These are phyloP conservation scores for Corinectria fuckeliana DNA, from an alignment of 2,329 filamentous ascomycete species.

Conservation along the genomic window DNA sequence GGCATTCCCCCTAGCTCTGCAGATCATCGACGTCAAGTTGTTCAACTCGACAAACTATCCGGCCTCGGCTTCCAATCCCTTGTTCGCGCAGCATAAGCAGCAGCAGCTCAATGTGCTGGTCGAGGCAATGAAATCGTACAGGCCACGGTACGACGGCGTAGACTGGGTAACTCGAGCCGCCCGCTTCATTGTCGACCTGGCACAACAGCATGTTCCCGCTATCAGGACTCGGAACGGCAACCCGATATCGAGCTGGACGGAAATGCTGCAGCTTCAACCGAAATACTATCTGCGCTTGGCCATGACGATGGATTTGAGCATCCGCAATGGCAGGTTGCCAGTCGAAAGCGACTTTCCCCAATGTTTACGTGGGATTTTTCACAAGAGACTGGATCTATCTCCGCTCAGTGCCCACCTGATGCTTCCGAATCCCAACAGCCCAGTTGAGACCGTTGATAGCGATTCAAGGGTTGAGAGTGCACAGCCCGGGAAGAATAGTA, in stretches of 20 bases:
- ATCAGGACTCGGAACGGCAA: neutral
- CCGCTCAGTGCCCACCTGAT: too few species aligned
- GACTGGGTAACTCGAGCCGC: slow-evolving; percentile 35
- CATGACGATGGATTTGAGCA: slow-evolving; percentile 36
- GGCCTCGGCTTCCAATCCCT: neutral
- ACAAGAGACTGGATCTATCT: neutral
- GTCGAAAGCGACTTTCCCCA: slow-evolving; percentile 34
- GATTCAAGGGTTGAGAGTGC: neutral
- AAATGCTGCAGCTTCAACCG: slow-evolving; percentile 27
- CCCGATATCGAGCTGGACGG: slow-evolving; percentile 19
- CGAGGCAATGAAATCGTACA: slow-evolving; percentile 35
- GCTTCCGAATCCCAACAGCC: neutral
- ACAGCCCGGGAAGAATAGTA: neutral
- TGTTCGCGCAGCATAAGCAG: slow-evolving; percentile 26
- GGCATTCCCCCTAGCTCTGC: slow-evolving; percentile 27
- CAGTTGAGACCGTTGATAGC: neutral
- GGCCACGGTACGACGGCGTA: slow-evolving; percentile 31
- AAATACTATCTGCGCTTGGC: slow-evolving; percentile 31
- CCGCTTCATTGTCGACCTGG: slow-evolving; percentile 30
- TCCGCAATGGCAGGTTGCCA: slow-evolving; percentile 31
- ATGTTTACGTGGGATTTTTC: slow-evolving; percentile 12
- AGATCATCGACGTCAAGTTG: slow-evolving; percentile 34
- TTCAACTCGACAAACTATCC: slow-evolving; percentile 14
- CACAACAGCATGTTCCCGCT: slow-evolving; percentile 20
- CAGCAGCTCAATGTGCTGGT: slow-evolving; percentile 31